Evolutionary conservation across 2,329 filamentous ascomycete species (phyloP).

Genomic region (Allantophomopsis cytisporea): DNA sequence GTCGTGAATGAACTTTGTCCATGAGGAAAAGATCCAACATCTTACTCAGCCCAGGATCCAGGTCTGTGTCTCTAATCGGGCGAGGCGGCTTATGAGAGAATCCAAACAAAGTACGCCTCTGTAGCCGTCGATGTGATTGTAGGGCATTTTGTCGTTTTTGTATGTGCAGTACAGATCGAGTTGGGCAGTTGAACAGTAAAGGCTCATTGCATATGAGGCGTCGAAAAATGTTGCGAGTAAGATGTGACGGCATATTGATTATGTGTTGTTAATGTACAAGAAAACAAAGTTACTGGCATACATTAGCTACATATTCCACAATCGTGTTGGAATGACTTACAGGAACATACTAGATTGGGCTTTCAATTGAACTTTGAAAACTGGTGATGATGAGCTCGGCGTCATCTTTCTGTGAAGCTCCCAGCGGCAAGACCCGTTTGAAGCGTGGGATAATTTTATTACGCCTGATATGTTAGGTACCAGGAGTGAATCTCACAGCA

Average conservation of each 20-base stretch:
- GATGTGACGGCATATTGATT: slow-evolving; percentile 38
- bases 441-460: no score
- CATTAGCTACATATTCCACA: no score
- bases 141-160: slow-evolving; percentile 27
- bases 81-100: slow-evolving; percentile 47
- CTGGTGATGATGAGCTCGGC: no score
- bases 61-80: slow-evolving; percentile 43
- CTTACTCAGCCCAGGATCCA: slow-evolving; percentile 57
- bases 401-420: no score
- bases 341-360: no score
- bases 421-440: no score
- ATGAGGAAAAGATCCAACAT: slow-evolving; percentile 57
- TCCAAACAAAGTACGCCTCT: slow-evolving; percentile 44
- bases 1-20: slow-evolving; percentile 46
- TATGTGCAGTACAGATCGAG: slow-evolving; percentile 5
- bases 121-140: slow-evolving; percentile 16
- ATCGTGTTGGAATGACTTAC: no score
- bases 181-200: slow-evolving; percentile 17
- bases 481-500: no score
- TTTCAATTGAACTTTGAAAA: no score
- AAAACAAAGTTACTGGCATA: no score
- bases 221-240: slow-evolving; percentile 45
- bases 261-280: no score
- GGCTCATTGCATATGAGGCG: slow-evolving; percentile 36
- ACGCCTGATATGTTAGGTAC: no score